Percentiles rank a stretch among this genome's conserved stretches.
These are phyloP conservation scores for Fusarium continuum DNA, from an alignment of 2,329 filamentous ascomycete species.

Conservation along the genomic window DNA sequence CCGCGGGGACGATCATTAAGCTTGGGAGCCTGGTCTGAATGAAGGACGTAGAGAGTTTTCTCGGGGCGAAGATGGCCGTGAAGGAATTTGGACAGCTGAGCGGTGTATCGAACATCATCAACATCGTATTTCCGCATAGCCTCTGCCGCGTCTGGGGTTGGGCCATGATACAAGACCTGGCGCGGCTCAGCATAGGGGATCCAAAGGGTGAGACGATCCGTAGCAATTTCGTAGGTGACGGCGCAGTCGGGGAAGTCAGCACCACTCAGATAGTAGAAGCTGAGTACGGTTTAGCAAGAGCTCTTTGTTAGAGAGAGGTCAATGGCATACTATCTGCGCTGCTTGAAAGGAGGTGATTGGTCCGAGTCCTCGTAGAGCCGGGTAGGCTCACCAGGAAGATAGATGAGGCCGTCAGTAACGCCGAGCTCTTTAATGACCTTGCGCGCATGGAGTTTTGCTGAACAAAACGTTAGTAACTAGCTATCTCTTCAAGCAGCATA, in stretches of 20 bases:
- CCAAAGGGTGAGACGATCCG: constrained; percentile 75
- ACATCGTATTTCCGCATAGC: constrained; percentile 72
- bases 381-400: constrained; percentile 62
- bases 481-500: background rate
- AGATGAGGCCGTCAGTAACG: constrained; percentile 62
- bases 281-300: constrained; percentile 37
- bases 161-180: constrained; percentile 71
- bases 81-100: constrained; percentile 61
- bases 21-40: constrained; percentile 54
- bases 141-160: constrained; percentile 67
- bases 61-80: constrained; percentile 51
- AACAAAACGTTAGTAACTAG: background rate
- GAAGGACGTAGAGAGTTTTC: constrained; percentile 57
- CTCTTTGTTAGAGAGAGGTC: background rate
- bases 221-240: constrained; percentile 65
- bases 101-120: constrained; percentile 72
- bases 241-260: constrained; percentile 63
- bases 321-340: constrained; percentile 64
- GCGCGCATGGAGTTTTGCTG: constrained; percentile 66
- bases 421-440: constrained; percentile 64
- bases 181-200: constrained; percentile 73
- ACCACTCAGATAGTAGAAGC: constrained; percentile 68
- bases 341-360: constrained; percentile 63
- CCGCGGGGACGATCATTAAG: constrained; percentile 51
- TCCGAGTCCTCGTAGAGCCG: constrained; percentile 67